Conservation (phyloP, 1,284 basidiomycete species). For the Microbotryum intermedium region DNA sequence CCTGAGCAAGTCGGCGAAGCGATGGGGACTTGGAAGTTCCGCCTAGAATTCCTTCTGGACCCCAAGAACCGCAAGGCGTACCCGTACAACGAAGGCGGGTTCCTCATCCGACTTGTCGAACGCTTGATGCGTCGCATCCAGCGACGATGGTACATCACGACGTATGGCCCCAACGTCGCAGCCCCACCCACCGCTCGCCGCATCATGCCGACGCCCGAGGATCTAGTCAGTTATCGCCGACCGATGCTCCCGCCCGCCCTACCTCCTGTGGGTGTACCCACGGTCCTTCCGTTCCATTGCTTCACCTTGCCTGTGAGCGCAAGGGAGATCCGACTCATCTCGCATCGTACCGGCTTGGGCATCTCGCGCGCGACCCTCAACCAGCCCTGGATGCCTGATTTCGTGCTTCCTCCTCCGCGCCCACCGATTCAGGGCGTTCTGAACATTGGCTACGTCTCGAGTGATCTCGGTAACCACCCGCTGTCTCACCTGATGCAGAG, state of each 20-base stretch:
- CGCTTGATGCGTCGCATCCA: constrained; percentile 48
- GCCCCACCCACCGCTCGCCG: neutral
- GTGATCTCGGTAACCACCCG: constrained; percentile 54
- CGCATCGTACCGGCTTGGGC: constrained; percentile 52
- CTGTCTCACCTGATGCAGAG: constrained; percentile 57
- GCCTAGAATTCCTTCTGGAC: constrained; percentile 42
- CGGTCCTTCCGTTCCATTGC: constrained; percentile 54
- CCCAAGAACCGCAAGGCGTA: constrained; percentile 34
- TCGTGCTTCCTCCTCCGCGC: constrained; percentile 49
- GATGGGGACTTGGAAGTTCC: constrained; percentile 41
- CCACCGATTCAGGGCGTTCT: constrained; percentile 46
- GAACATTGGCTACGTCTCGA: constrained; percentile 54
- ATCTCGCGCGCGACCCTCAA: constrained; percentile 48
- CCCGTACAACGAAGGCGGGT: constrained; percentile 47
- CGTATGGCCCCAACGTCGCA: constrained; percentile 39
- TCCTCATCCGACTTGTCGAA: constrained; percentile 51
- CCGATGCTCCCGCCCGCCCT: constrained; percentile 42
- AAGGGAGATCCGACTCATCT: constrained; percentile 50
- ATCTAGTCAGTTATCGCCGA: constrained; percentile 34
- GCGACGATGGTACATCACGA: constrained; percentile 48
- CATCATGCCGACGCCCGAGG: constrained; percentile 5
- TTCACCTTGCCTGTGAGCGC: constrained; percentile 52
- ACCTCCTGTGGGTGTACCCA: constrained; percentile 46
- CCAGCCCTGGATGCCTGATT: constrained; percentile 47
- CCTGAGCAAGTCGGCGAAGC: constrained; percentile 28